Percentiles rank a stretch among this genome's conserved stretches.
Conservation (phyloP, 2,329 filamentous ascomycete genomes). For the Colletotrichum acutatum region DNA sequence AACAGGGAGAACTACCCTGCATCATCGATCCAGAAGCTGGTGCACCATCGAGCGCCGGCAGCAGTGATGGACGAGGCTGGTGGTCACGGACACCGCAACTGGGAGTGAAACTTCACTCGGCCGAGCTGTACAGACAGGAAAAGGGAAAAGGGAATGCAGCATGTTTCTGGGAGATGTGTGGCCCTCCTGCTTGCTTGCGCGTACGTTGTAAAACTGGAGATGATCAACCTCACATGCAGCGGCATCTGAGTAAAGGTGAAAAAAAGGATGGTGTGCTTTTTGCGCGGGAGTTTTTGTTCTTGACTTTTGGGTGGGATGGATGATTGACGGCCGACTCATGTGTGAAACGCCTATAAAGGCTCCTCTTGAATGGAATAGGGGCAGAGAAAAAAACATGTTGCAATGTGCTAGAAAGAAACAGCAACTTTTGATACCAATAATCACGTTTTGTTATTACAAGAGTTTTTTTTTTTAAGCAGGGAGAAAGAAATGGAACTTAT, state of each 20-base stretch:
- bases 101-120: slow-evolving; percentile 32
- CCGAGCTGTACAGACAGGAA: neutral
- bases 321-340: slow-evolving; percentile 33
- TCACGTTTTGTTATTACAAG: neutral
- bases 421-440: slow-evolving; percentile 30
- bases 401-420: slow-evolving; percentile 17
- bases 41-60: slow-evolving; percentile 33
- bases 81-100: slow-evolving; percentile 33
- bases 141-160: neutral
- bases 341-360: slow-evolving; percentile 20
- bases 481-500: neutral
- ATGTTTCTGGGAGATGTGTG: neutral
- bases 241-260: neutral
- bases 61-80: slow-evolving; percentile 33
- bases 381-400: neutral
- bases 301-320: slow-evolving; percentile 18
- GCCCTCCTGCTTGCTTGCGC: neutral
- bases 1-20: slow-evolving; percentile 37
- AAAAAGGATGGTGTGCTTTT: neutral
- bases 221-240: neutral
- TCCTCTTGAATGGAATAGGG: neutral
- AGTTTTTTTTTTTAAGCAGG: slow-evolving; percentile 11
- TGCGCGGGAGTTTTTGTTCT: neutral
- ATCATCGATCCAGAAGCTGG: slow-evolving; percentile 36
- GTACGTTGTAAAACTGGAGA: neutral